phyloP scores from a whole-genome alignment of 225 moss, liverwort and hornwort species.

The Physcomitrellopsis africana region DNA sequence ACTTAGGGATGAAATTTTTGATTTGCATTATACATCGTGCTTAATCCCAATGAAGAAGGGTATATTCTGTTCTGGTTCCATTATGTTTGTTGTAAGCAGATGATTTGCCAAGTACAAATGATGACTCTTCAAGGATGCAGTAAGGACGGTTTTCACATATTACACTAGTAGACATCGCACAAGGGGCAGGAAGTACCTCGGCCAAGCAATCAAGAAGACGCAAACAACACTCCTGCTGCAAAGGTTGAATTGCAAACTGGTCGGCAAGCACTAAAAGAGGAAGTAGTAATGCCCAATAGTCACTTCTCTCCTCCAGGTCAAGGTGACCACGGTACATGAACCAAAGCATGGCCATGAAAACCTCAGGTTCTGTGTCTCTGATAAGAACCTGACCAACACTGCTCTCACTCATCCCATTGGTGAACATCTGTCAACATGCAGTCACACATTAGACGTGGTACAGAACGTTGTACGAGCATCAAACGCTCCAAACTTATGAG shows the following conservation, averaged over 20 bases:
- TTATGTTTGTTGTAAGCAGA: not conserved
- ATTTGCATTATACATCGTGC: not conserved
- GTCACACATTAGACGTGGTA: conserved; percentile 4
- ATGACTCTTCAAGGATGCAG: not conserved
- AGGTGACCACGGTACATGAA: conserved; percentile 87
- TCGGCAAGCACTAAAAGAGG: conserved; percentile 87
- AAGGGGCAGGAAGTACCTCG: conserved; percentile 56
- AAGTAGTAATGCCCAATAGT: conserved; percentile 69
- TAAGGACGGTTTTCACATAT: conserved; percentile 11
- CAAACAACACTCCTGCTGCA: conserved; percentile 76
- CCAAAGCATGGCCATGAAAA: conserved; percentile 81
- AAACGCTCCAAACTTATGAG: not conserved
- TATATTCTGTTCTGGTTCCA: not conserved
- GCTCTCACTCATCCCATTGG: conserved; percentile 96
- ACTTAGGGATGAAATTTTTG: not conserved
- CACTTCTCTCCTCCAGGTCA: conserved; percentile 60
- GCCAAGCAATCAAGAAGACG: conserved; percentile 70
- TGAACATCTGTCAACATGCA: conserved; percentile 81
- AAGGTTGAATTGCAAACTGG: conserved; percentile 74
- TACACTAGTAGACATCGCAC: conserved; percentile 12
- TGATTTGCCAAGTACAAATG: not conserved
- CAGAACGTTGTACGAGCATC: not conserved
- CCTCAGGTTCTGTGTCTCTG: conserved; percentile 64
- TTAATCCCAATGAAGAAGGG: not conserved
- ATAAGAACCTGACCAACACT: conserved; percentile 65